Conservation (phyloP, 176 grass and related monocot species). For the Phyllostachys edulis region DNA sequence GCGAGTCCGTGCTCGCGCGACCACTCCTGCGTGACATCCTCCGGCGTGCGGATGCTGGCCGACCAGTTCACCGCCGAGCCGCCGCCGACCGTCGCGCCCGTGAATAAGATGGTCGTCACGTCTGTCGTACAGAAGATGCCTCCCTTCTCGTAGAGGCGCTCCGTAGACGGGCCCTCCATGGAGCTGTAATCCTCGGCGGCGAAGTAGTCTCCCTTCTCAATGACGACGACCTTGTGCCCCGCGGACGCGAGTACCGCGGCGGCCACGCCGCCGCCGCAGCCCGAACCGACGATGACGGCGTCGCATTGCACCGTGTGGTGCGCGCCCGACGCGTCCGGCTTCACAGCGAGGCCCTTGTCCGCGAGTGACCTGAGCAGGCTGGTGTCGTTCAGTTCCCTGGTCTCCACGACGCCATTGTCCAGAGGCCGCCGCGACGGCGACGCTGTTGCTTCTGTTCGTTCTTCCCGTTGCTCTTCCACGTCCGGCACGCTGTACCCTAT, state of each 20-base stretch:
- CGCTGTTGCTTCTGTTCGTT: neutral
- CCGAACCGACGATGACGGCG: slow-evolving; percentile 76
- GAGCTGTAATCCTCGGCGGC: slow-evolving; percentile 67
- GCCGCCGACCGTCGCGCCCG: slow-evolving; percentile 81
- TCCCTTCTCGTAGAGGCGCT: slow-evolving; percentile 60
- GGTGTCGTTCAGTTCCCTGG: slow-evolving; percentile 40
- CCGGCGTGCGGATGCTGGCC: slow-evolving; percentile 76
- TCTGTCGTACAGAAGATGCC: slow-evolving; percentile 58
- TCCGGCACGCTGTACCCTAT: slow-evolving; percentile 66
- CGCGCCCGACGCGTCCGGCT: neutral
- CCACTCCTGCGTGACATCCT: slow-evolving; percentile 64
- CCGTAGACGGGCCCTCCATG: slow-evolving; percentile 66
- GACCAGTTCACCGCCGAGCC: slow-evolving; percentile 97
- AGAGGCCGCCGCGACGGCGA: slow-evolving; percentile 54
- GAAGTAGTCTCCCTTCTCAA: slow-evolving; percentile 93
- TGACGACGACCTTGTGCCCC: slow-evolving; percentile 80
- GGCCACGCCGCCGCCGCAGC: slow-evolving; percentile 76
- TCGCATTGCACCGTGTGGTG: slow-evolving; percentile 62
- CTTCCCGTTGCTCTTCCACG: slow-evolving; percentile 38
- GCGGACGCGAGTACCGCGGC: slow-evolving; percentile 73
- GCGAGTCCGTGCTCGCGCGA: slow-evolving; percentile 47
- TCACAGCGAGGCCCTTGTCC: slow-evolving; percentile 55
- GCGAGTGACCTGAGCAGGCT: slow-evolving; percentile 50
- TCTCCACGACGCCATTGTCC: slow-evolving; percentile 62
- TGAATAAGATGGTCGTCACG: slow-evolving; percentile 50